These are phyloP conservation scores for Canavalia gladiata DNA, from an alignment of 306 rosid genomes.

Conservation along the genomic window DNA sequence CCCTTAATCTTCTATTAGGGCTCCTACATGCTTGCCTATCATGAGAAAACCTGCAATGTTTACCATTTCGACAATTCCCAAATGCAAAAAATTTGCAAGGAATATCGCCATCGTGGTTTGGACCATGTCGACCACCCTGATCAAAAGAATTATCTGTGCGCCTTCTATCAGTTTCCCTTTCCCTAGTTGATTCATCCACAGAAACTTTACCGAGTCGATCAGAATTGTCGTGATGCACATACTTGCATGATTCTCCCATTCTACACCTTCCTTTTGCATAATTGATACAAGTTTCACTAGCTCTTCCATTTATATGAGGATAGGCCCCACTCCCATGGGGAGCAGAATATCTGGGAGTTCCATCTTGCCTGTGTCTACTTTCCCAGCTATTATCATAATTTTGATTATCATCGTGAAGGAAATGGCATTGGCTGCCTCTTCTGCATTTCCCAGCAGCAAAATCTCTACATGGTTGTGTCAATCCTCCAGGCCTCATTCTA, in stretches of 20 bases:
- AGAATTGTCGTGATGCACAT: conserved; percentile 63
- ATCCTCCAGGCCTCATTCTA: conserved; percentile 65
- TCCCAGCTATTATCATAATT: conserved; percentile 78
- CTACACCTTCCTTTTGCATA: conserved; percentile 75
- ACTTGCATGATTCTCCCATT: conserved; percentile 83
- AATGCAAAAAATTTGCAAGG: conserved; percentile 86
- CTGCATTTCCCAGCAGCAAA: conserved; percentile 84
- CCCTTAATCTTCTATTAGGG: conserved; percentile 70
- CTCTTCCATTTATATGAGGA: conserved; percentile 64
- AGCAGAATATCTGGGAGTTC: conserved; percentile 60
- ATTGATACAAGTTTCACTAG: conserved; percentile 58
- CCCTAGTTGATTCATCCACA: conserved; percentile 62
- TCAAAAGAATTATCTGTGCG: conserved; percentile 61
- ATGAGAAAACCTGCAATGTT: conserved; percentile 88
- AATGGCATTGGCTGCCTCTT: conserved; percentile 79
- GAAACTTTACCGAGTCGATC: conserved; percentile 61
- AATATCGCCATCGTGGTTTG: conserved; percentile 61
- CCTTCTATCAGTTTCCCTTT: conserved; percentile 75
- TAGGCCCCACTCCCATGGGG: conserved; percentile 64
- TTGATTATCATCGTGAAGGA: conserved; percentile 71
- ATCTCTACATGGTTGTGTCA: conserved; percentile 72
- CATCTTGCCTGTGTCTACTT: conserved; percentile 69
- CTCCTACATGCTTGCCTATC: conserved; percentile 64
- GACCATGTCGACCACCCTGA: conserved; percentile 61
- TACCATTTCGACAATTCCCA: conserved; percentile 93